These are phyloP conservation scores for Lachancea sp. DNA, from an alignment of 805 yeast genomes.

Conservation along the genomic window DNA sequence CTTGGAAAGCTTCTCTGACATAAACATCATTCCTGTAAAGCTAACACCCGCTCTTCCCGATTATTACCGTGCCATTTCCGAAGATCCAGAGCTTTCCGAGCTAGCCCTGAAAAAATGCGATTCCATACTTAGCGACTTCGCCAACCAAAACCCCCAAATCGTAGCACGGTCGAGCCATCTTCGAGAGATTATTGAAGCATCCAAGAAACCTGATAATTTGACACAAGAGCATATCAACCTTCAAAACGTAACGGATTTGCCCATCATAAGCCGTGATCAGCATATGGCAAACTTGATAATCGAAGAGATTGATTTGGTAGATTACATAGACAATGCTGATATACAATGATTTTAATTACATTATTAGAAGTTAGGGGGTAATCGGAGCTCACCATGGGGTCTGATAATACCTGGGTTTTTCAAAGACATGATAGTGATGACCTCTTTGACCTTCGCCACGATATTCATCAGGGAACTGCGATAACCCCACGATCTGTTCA, in stretches of 20 bases:
- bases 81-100: slow-evolving; percentile 2
- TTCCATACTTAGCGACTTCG: slow-evolving; percentile 1
- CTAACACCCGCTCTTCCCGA: slow-evolving; percentile 1
- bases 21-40: slow-evolving; percentile 4
- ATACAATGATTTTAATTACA: not conserved
- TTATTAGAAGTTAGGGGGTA: not conserved
- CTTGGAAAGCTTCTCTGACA: slow-evolving; percentile 4
- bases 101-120: slow-evolving; percentile 5
- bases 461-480: slow-evolving; percentile 73
- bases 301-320: slow-evolving; percentile 10
- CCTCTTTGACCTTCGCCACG: slow-evolving; percentile 91
- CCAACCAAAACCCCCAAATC: slow-evolving; percentile 4
- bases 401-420: slow-evolving; percentile 74
- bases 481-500: slow-evolving; percentile 47
- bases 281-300: slow-evolving; percentile 10
- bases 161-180: slow-evolving; percentile 7
- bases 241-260: slow-evolving; percentile 8
- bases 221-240: slow-evolving; percentile 28
- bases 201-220: slow-evolving; percentile 7
- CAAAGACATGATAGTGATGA: slow-evolving; percentile 90
- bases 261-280: slow-evolving; percentile 8
- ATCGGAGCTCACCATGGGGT: slow-evolving; percentile 1
- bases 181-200: not conserved
- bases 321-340: slow-evolving; percentile 1
- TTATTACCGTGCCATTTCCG: slow-evolving; percentile 7